Conservation (phyloP, 345 rosid species). For the Lumnitzera littorea region DNA sequence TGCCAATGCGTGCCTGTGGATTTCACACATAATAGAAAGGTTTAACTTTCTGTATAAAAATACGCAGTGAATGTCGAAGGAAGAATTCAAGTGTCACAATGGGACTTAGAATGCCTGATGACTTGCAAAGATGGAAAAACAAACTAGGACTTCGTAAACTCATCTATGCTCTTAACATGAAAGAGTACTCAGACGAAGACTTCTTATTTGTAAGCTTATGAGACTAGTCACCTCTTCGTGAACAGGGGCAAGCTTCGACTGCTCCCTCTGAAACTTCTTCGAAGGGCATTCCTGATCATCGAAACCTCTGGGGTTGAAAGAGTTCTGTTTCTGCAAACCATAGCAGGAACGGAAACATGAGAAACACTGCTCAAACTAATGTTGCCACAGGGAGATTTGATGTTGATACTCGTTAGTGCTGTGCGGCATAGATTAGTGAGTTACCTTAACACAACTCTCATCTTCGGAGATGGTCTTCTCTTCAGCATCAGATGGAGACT, state of each 20-base stretch:
- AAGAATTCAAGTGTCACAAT: too few species aligned
- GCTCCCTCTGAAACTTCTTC: too few species aligned
- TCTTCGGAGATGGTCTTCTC: slow-evolving; percentile 42
- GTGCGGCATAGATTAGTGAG: neutral
- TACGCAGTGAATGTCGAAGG: too few species aligned
- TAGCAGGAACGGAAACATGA: too few species aligned
- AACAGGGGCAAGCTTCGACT: slow-evolving; percentile 3
- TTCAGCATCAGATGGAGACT: slow-evolving; percentile 29
- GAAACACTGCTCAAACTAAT: neutral
- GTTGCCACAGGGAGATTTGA: neutral
- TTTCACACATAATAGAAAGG: too few species aligned
- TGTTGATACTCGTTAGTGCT: neutral
- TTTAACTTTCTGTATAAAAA: too few species aligned
- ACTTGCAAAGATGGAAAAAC: too few species aligned
- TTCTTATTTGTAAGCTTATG: too few species aligned
- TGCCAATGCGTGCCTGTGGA: neutral
- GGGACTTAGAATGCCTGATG: too few species aligned
- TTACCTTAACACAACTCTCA: slow-evolving; percentile 26
- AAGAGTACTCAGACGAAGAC: too few species aligned
- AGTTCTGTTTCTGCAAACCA: slow-evolving; percentile 1
- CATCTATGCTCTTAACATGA: too few species aligned
- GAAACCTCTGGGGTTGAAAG: neutral
- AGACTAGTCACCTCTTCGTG: slow-evolving; percentile 1
- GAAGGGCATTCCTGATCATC: neutral
- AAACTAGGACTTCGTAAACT: too few species aligned